Conservation (phyloP, 768 basidiomycete species). For the Phylloporus arenicola region DNA sequence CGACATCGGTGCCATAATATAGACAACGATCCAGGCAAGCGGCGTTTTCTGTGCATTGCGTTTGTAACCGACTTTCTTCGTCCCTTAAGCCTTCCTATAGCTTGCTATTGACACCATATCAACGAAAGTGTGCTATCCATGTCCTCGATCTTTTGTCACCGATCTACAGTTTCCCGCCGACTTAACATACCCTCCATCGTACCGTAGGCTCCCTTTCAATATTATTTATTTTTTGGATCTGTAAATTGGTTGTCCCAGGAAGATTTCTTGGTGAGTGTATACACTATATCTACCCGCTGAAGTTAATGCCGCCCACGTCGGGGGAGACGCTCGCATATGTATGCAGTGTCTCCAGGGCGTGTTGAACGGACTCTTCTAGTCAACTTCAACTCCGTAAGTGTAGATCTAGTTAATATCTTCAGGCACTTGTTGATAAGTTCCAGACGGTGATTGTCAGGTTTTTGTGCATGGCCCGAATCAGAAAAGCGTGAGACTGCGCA, state of each 20-base stretch:
- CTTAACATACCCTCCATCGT: background rate
- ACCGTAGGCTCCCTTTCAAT: conserved; percentile 5
- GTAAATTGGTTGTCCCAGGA: background rate
- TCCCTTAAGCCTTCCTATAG: conserved; percentile 17
- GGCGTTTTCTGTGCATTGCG: background rate
- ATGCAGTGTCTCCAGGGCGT: background rate
- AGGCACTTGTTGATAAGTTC: background rate
- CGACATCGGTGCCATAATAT: conserved; percentile 18
- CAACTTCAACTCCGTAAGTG: background rate
- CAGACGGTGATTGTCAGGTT: background rate
- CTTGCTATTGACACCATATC: background rate
- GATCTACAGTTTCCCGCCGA: background rate
- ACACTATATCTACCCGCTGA: background rate
- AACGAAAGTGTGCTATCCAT: background rate
- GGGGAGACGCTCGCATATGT: too few species aligned
- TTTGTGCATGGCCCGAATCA: background rate
- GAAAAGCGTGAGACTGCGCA: background rate
- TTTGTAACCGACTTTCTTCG: background rate
- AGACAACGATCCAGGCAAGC: conserved; percentile 23
- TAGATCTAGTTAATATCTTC: background rate
- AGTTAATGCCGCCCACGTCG: too few species aligned
- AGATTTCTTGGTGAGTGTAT: conserved; percentile 7
- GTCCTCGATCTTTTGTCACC: background rate
- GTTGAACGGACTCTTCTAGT: background rate
- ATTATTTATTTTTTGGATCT: background rate